Evolutionary conservation across 345 rosid genomes (phyloP).

Genomic region (Populus deltoides): DNA sequence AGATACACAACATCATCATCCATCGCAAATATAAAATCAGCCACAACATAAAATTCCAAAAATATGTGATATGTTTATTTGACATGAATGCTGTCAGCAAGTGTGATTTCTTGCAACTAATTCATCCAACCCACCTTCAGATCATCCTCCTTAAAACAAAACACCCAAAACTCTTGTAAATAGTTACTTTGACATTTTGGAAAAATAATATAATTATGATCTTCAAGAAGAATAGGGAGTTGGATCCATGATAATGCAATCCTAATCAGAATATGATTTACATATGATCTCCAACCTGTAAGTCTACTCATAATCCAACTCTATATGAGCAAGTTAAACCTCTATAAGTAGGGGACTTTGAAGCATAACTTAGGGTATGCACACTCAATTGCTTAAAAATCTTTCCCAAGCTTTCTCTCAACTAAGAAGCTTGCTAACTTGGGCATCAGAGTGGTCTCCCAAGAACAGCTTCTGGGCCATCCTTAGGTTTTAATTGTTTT

Average conservation of each 20-base stretch:
- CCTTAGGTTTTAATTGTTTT: not conserved
- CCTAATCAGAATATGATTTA: not conserved
- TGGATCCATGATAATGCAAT: not conserved
- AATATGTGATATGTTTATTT: not conserved
- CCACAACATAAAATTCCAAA: not conserved
- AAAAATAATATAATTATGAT: not conserved
- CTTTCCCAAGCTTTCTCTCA: not conserved
- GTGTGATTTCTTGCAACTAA: not conserved
- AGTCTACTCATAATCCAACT: not conserved
- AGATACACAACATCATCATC: not conserved
- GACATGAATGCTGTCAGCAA: not conserved
- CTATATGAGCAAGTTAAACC: not conserved
- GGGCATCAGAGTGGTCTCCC: not conserved
- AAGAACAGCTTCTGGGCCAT: not conserved
- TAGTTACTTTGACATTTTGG: not conserved
- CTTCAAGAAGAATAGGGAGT: not conserved
- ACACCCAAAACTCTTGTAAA: not conserved
- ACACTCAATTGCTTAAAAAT: not conserved
- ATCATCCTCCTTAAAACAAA: not conserved
- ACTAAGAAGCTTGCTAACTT: not conserved
- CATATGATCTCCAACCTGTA: not conserved
- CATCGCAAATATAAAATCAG: not conserved
- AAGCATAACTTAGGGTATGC: not conserved
- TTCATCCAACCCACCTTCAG: not conserved
- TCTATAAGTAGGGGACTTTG: not conserved